phyloP scores from a whole-genome alignment of 495 filamentous ascomycete genomes.

The Aspergillus mulundensis region DNA sequence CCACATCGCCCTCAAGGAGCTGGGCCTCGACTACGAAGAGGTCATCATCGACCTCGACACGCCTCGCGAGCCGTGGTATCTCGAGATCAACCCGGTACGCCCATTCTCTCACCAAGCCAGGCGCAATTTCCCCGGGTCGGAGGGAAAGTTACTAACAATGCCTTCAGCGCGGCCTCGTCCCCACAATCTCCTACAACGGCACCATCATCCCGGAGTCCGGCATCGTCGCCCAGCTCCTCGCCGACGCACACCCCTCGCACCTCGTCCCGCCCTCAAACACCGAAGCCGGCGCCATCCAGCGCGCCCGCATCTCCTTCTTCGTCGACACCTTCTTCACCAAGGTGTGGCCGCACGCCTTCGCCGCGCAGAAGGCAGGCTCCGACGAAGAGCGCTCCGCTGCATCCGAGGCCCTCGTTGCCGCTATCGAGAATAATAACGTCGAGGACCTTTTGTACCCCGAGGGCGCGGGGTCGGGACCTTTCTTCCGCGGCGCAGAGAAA shows the following conservation, averaged over 20 bases:
- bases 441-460: conserved; percentile 57
- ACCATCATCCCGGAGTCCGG: conserved; percentile 70
- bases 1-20: conserved; percentile 71
- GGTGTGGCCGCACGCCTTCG: conserved; percentile 44
- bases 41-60: conserved; percentile 70
- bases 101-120: no score
- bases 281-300: conserved; percentile 44
- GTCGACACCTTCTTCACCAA: conserved; percentile 70
- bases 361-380: conserved; percentile 34
- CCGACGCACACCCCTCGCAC: conserved; percentile 50
- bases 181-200: conserved; percentile 64
- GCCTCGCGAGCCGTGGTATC: conserved; percentile 79
- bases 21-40: conserved; percentile 70
- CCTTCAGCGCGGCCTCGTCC: conserved; percentile 67
- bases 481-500: conserved; percentile 74
- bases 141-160: no score
- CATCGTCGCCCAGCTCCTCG: conserved; percentile 75
- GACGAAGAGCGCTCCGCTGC: conserved; percentile 36
- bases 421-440: conserved; percentile 62
- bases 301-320: conserved; percentile 74
- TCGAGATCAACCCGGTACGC: conserved; percentile 72
- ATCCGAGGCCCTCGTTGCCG: conserved; percentile 38
- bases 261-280: conserved; percentile 37
- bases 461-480: conserved; percentile 56
- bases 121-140: no score